phyloP scores from a whole-genome alignment of 2,329 filamentous ascomycete genomes.

The Pseudogymnoascus sp. region DNA sequence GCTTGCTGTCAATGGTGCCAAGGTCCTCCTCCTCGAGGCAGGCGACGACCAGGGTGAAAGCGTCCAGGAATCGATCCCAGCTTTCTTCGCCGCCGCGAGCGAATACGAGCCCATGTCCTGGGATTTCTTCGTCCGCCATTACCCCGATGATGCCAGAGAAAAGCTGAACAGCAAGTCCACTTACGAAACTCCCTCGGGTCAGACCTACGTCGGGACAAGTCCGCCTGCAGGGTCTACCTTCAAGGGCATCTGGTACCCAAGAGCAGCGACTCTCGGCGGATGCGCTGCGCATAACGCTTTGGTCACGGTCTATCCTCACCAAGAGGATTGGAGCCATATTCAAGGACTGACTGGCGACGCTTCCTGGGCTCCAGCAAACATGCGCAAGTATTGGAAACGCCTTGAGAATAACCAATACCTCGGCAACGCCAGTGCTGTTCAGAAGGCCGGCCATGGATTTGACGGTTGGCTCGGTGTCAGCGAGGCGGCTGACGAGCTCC shows the following conservation, averaged over 20 bases:
- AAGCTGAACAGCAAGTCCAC: conserved; percentile 38
- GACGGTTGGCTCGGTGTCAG: conserved; percentile 29
- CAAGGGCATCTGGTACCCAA: conserved; percentile 32
- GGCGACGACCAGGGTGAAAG: conserved; percentile 39
- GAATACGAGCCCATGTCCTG: conserved; percentile 39
- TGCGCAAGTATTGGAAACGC: conserved; percentile 34
- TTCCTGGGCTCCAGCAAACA: conserved; percentile 33
- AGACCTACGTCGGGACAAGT: conserved; percentile 19
- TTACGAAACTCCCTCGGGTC: conserved; percentile 14
- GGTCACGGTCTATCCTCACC: conserved; percentile 32
- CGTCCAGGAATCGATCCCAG: conserved; percentile 38
- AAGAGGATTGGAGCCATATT: conserved; percentile 36
- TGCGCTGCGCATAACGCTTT: conserved; percentile 30
- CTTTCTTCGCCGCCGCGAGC: conserved; percentile 35
- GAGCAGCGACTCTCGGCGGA: conserved; percentile 32
- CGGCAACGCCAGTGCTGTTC: conserved; percentile 23
- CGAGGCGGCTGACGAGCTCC: conserved; percentile 9
- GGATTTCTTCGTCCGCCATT: conserved; percentile 47
- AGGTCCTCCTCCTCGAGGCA: conserved; percentile 43
- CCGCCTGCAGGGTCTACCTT: conserved; percentile 28
- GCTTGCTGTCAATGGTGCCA: conserved; percentile 41
- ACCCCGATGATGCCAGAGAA: conserved; percentile 35
- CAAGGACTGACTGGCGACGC: conserved; percentile 34
- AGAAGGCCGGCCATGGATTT: conserved; percentile 34
- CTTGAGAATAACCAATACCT: conserved; percentile 38